phyloP scores from a whole-genome alignment of 208 protist species.

The Crithidia expoeki region DNA sequence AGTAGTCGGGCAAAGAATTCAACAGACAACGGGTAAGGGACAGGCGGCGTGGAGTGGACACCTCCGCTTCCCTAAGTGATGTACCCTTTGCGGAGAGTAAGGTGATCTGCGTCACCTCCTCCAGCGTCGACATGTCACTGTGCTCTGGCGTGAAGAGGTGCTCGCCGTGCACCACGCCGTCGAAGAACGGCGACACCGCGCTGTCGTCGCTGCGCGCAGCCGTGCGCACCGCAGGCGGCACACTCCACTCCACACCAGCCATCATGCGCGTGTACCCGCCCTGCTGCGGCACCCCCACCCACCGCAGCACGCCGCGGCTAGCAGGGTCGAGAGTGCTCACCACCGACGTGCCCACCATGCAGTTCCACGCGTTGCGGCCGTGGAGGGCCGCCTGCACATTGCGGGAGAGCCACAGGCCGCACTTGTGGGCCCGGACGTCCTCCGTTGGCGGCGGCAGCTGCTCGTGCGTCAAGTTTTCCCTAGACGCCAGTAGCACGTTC shows the following conservation, averaged over 20 bases:
- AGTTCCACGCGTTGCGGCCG: conserved; percentile 52
- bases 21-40: conserved; percentile 26
- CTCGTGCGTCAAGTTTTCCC: conserved; percentile 49
- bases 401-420: conserved; percentile 44
- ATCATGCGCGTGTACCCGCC: conserved; percentile 52
- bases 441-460: conserved; percentile 35
- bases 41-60: conserved; percentile 28
- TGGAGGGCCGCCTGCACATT: conserved; percentile 33
- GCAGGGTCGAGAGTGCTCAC: conserved; percentile 29
- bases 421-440: conserved; percentile 35
- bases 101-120: conserved; percentile 44
- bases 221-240: conserved; percentile 33
- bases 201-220: conserved; percentile 22
- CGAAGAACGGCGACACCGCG: conserved; percentile 38
- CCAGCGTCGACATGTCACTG: conserved; percentile 54
- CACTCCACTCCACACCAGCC: conserved; percentile 75
- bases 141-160: conserved; percentile 54
- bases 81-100: conserved; percentile 12
- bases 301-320: conserved; percentile 64
- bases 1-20: conserved; percentile 36
- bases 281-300: conserved; percentile 67
- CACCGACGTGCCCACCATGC: conserved; percentile 48
- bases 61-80: conserved; percentile 19
- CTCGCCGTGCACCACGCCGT: conserved; percentile 68
- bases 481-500: conserved; percentile 37